Conservation (phyloP, 1,284 basidiomycete genomes). For the Coriolopsis trogii region DNA sequence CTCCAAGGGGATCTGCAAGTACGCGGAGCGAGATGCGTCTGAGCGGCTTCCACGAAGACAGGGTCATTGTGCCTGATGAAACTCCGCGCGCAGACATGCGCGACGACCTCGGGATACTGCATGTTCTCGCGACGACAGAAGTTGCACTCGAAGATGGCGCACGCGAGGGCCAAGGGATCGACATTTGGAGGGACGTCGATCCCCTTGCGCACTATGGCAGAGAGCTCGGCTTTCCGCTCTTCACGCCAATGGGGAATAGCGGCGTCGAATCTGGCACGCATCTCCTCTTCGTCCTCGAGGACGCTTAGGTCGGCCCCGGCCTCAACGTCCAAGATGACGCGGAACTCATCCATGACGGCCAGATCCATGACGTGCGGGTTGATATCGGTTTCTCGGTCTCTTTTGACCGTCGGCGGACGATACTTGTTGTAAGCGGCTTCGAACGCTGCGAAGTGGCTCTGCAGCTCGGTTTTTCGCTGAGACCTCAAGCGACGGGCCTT, state of each 20-base stretch:
- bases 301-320: background rate
- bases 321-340: background rate
- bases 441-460: background rate
- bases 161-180: background rate
- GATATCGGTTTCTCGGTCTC: background rate
- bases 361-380: background rate
- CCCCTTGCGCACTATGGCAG: background rate
- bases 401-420: background rate
- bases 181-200: background rate
- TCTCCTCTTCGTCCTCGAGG: background rate
- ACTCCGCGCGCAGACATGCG: background rate
- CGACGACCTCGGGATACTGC: background rate
- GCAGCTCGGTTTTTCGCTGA: background rate
- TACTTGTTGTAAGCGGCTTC: background rate
- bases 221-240: background rate
- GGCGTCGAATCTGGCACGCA: background rate
- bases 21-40: background rate
- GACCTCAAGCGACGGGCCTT: background rate
- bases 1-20: background rate
- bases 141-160: background rate
- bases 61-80: too few relatives aligned
- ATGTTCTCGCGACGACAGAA: background rate
- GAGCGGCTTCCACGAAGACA: background rate
- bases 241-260: background rate
- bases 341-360: background rate